phyloP scores from a whole-genome alignment of 108 stramenopile species.

The Cylindrotheca closterium region DNA sequence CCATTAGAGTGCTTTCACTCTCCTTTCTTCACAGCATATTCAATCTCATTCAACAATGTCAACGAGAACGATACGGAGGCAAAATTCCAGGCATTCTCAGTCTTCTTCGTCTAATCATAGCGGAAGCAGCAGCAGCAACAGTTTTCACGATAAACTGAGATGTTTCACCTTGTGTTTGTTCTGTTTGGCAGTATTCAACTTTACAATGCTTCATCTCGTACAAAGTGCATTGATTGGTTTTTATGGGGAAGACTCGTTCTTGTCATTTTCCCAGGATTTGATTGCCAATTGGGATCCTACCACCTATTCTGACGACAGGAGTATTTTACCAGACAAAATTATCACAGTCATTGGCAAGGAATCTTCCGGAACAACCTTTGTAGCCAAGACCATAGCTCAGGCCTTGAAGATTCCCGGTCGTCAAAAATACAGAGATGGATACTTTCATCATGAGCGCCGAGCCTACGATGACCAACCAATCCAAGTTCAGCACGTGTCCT shows the following conservation, averaged over 20 bases:
- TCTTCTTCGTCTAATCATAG: too few species aligned
- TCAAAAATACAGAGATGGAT: background rate
- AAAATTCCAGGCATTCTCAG: background rate
- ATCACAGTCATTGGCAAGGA: constrained; percentile 16
- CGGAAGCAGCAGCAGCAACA: background rate
- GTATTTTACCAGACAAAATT: background rate
- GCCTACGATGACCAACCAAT: background rate
- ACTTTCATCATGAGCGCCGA: background rate
- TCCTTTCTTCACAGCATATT: too few species aligned
- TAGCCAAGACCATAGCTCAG: constrained; percentile 4
- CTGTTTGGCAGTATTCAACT: background rate
- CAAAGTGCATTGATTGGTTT: background rate
- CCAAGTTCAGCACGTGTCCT: constrained; percentile 20
- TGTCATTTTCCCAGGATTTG: too few species aligned
- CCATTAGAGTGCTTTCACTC: too few species aligned
- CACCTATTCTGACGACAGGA: background rate
- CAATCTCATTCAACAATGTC: too few species aligned
- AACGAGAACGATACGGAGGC: background rate
- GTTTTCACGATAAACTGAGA: background rate
- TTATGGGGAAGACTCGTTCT: background rate
- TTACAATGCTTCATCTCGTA: background rate
- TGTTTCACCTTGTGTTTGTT: background rate
- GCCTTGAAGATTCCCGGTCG: background rate
- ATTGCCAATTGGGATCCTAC: too few species aligned
- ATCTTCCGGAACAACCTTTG: constrained; percentile 19